Conservation (phyloP, 2,329 filamentous ascomycete genomes). For the Eutypella sp. region DNA sequence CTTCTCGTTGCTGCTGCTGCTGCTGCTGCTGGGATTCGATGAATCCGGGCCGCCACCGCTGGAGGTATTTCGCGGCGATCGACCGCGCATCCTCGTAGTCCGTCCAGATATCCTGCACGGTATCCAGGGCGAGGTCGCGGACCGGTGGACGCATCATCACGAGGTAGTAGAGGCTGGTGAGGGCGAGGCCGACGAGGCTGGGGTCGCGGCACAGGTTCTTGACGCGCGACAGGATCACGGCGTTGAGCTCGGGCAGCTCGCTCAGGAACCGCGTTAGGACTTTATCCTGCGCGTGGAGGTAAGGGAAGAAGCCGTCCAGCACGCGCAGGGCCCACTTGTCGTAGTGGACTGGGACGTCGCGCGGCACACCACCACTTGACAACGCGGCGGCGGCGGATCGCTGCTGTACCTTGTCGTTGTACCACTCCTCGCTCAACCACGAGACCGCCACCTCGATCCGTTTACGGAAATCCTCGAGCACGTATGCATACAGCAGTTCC, state of each 20-base stretch:
- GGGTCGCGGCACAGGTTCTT: conserved; percentile 63
- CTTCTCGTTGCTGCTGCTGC: not conserved
- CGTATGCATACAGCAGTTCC: conserved; percentile 75
- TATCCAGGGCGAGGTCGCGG: conserved; percentile 57
- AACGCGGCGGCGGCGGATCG: conserved; percentile 36
- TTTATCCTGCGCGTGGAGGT: conserved; percentile 87
- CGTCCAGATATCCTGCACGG: conserved; percentile 61
- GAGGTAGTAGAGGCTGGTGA: conserved; percentile 62
- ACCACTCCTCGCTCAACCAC: conserved; percentile 98
- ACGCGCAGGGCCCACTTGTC: conserved; percentile 73
- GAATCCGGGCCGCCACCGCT: conserved; percentile 56
- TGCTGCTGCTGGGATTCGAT: conserved; percentile 30
- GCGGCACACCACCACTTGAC: conserved; percentile 32
- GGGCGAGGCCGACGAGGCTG: conserved; percentile 56
- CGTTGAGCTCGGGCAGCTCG: conserved; percentile 78
- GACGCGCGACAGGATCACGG: conserved; percentile 67
- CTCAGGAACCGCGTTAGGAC: conserved; percentile 85
- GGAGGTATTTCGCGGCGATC: conserved; percentile 57
- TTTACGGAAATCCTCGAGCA: conserved; percentile 86
- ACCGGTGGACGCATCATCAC: conserved; percentile 64
- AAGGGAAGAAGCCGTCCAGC: conserved; percentile 85
- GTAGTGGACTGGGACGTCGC: conserved; percentile 60
- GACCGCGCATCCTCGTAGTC: conserved; percentile 61
- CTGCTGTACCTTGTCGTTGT: conserved; percentile 67
- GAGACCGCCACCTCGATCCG: conserved; percentile 86